Conservation (phyloP, 805 yeast genomes). For the Suhomyces sp. region DNA sequence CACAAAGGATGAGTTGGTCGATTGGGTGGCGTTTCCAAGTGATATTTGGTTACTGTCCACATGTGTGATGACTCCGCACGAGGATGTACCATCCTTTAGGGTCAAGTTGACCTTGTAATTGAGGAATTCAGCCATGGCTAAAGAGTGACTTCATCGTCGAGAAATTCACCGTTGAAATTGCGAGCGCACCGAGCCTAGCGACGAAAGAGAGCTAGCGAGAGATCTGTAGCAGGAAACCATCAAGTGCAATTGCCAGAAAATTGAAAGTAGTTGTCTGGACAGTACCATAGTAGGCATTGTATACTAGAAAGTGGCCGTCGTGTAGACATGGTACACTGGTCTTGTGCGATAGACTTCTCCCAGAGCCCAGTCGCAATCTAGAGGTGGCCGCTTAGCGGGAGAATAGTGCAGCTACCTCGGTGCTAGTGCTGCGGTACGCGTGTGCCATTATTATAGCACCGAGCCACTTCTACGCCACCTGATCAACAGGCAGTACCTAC, state of each 20-base stretch:
- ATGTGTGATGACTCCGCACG: slow-evolving; percentile 32
- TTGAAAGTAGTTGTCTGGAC: too few relatives aligned
- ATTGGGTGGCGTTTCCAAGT: slow-evolving; percentile 20
- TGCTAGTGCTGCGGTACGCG: neutral
- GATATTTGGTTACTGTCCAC: slow-evolving; percentile 30
- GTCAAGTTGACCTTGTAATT: slow-evolving; percentile 39
- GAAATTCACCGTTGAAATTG: neutral
- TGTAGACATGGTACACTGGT: neutral
- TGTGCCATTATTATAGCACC: neutral
- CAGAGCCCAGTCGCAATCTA: neutral
- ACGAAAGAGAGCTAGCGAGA: neutral
- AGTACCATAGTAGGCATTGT: too few relatives aligned
- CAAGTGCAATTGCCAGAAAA: neutral
- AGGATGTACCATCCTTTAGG: slow-evolving; percentile 36
- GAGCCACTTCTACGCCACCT: neutral
- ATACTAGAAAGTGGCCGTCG: too few relatives aligned
- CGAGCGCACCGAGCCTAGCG: neutral
- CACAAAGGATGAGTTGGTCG: slow-evolving; percentile 9
- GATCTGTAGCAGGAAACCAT: neutral
- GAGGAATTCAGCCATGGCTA: slow-evolving; percentile 36
- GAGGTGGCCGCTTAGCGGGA: neutral
- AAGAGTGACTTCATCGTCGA: neutral
- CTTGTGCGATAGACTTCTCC: neutral
- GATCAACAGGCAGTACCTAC: neutral
- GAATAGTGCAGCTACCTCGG: neutral